Percentiles rank a stretch among this genome's conserved stretches.
These are phyloP conservation scores for Sphagnum tenellum DNA, from an alignment of 225 moss, liverwort and hornwort species.

Conservation along the genomic window DNA sequence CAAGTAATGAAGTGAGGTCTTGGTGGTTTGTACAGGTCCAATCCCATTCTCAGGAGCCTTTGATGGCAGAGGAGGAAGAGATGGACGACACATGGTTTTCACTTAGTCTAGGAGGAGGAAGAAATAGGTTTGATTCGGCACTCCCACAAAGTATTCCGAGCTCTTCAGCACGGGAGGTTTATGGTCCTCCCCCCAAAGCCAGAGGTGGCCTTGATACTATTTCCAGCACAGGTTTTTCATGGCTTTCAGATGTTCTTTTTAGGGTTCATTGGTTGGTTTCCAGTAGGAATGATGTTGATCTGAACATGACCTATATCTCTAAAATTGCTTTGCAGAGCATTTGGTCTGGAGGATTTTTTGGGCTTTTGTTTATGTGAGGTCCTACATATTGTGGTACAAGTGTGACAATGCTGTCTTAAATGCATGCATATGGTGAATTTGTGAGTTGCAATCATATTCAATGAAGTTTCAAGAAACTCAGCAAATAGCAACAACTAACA, in stretches of 20 bases:
- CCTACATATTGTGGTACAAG: background rate
- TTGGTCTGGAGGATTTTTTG: background rate
- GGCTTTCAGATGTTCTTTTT: background rate
- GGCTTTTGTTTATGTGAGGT: background rate
- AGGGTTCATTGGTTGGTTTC: background rate
- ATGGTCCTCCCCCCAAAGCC: conserved; percentile 34
- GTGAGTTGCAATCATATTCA: background rate
- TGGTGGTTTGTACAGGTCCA: conserved; percentile 37
- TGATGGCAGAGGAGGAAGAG: conserved; percentile 48
- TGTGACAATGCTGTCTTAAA: too few relatives aligned
- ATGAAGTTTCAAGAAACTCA: background rate
- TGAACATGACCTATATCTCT: background rate
- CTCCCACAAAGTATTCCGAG: conserved; percentile 23
- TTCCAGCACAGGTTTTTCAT: background rate
- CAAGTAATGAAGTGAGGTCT: too few relatives aligned
- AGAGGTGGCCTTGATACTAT: conserved; percentile 51
- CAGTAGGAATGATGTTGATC: background rate
- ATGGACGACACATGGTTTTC: conserved; percentile 90
- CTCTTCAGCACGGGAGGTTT: conserved; percentile 34
- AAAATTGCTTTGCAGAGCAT: background rate
- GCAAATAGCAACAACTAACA: background rate
- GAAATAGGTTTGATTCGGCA: conserved; percentile 35
- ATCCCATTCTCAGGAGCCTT: conserved; percentile 49
- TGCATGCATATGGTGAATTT: background rate
- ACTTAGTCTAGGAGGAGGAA: conserved; percentile 68